Percentiles rank a stretch among this genome's conserved stretches.
Evolutionary conservation across 1,284 basidiomycete species (phyloP).

Genomic region (Leccinum angustisporum): DNA sequence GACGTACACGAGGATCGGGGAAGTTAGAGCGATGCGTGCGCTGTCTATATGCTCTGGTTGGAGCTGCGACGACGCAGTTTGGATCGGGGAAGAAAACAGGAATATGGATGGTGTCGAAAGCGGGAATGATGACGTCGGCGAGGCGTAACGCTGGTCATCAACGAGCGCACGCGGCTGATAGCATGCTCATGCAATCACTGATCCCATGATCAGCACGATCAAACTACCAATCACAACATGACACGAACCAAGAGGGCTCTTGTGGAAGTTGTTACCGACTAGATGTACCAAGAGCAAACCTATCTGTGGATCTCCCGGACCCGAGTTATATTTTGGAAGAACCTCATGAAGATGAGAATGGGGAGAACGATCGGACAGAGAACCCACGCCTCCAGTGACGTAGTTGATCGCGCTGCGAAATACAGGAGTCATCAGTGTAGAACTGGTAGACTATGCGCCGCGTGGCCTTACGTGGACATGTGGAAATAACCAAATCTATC

Average conservation of each 20-base stretch:
- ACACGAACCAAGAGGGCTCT: constrained; percentile 77
- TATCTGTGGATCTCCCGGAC: constrained; percentile 98
- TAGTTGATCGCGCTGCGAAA: constrained; percentile 70
- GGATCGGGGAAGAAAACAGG: too few species aligned
- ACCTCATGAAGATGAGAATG: constrained; percentile 87
- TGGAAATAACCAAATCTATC: constrained; percentile 95
- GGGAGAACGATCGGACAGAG: constrained; percentile 88
- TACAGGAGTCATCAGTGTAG: constrained; percentile 10
- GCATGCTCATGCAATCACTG: constrained; percentile 77
- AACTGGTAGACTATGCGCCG: constrained; percentile 12
- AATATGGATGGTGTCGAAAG: too few species aligned
- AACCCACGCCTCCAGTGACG: constrained; percentile 88
- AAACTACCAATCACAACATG: not conserved
- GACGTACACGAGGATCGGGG: too few species aligned
- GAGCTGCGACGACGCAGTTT: too few species aligned
- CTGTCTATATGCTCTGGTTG: too few species aligned
- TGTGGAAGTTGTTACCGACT: constrained; percentile 88
- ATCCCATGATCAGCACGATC: constrained; percentile 1
- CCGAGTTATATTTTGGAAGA: constrained; percentile 96
- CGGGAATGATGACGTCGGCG: too few species aligned
- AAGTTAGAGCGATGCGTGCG: too few species aligned
- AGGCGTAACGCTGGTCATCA: constrained; percentile 68
- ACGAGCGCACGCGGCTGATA: constrained; percentile 74
- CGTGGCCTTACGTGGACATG: constrained; percentile 73
- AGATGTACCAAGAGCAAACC: constrained; percentile 97